A percentile compares a stretch with the other conserved stretches of the same genome.
These are phyloP conservation scores for Solanum peruvianum DNA, from an alignment of 257 asterid species.

Conservation along the genomic window DNA sequence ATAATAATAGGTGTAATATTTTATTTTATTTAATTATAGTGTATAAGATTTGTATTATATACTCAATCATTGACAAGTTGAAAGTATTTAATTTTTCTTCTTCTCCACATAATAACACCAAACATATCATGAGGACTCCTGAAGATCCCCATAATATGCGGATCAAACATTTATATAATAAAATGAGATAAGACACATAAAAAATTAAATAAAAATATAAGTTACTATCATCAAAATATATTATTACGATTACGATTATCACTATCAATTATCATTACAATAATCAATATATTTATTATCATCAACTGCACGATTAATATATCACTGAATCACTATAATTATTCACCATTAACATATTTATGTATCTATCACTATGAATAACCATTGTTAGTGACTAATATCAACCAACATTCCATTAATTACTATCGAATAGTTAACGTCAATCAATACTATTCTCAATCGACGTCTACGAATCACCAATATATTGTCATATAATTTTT, in stretches of 20 bases:
- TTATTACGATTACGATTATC: not conserved
- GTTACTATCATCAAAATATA: not conserved
- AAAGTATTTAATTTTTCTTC: not conserved
- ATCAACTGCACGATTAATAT: no score
- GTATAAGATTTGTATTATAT: not conserved
- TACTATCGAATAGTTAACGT: not conserved
- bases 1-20: not conserved
- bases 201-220: no score
- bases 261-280: not conserved
- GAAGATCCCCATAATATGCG: not conserved
- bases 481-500: not conserved
- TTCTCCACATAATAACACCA: not conserved
- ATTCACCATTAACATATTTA: no score
- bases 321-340: no score
- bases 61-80: not conserved
- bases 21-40: not conserved
- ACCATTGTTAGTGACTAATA: no score
- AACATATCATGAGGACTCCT: not conserved
- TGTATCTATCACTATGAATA: no score
- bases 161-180: not conserved
- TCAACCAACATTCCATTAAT: no score
- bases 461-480: not conserved
- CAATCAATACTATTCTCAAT: not conserved
- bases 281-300: no score
- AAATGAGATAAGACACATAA: not conserved